These are phyloP conservation scores for Penicilliopsis zonata DNA, from an alignment of 495 filamentous ascomycete species.

Conservation along the genomic window DNA sequence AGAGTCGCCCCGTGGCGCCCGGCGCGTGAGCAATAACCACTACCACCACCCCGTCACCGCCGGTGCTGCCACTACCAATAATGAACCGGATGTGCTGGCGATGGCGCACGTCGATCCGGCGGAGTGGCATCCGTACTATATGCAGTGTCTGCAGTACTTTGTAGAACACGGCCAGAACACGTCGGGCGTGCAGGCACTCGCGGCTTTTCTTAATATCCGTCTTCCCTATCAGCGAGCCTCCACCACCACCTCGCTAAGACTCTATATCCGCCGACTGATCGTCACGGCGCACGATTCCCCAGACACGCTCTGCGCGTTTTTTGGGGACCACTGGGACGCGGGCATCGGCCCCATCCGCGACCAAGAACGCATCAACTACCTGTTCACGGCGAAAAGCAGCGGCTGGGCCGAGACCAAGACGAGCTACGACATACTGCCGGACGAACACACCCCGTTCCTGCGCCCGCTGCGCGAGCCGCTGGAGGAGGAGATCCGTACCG, in stretches of 20 bases:
- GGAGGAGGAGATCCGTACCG: slow-evolving; percentile 67
- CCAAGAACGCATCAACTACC: slow-evolving; percentile 79
- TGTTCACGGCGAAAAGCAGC: slow-evolving; percentile 92
- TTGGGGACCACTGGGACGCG: slow-evolving; percentile 69
- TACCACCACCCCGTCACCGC: no score
- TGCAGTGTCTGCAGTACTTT: slow-evolving; percentile 77
- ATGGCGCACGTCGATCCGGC: slow-evolving; percentile 49
- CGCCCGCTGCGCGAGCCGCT: slow-evolving; percentile 59
- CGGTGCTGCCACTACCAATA: no score
- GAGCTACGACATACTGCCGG: slow-evolving; percentile 69
- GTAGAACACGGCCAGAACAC: slow-evolving; percentile 75
- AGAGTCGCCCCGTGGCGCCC: no score
- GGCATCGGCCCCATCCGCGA: slow-evolving; percentile 74
- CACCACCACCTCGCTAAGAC: slow-evolving; percentile 51
- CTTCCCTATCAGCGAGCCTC: slow-evolving; percentile 28
- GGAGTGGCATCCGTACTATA: slow-evolving; percentile 84
- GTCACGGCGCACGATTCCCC: slow-evolving; percentile 79
- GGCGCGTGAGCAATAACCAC: no score
- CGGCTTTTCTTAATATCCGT: slow-evolving; percentile 80
- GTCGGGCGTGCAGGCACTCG: slow-evolving; percentile 67
- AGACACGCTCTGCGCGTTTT: slow-evolving; percentile 70
- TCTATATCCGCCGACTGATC: slow-evolving; percentile 83
- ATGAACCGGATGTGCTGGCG: no score
- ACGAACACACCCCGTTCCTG: slow-evolving; percentile 76
- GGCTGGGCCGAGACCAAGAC: slow-evolving; percentile 78